Evolutionary conservation across 768 basidiomycete genomes (phyloP), one percentile per base, ranked within the genome.

Genomic region (Naganishia vaughanmartiniae): DNA sequence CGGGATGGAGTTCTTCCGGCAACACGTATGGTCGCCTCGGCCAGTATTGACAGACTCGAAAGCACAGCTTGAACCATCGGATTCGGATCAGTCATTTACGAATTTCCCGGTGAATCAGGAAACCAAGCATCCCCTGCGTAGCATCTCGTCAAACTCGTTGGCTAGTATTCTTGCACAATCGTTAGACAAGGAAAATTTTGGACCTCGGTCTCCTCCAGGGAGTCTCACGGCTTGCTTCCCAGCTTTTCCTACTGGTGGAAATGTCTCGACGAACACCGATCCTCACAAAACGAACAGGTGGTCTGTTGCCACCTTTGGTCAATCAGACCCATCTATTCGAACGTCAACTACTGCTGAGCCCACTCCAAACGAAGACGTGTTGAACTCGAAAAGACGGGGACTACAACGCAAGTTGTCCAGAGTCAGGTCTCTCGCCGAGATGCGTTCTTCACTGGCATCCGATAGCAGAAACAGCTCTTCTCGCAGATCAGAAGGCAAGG

Each of bases 1-100:
- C 31, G 36, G 7, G 24, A 58, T 58, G 57, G 39, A 12, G 12
- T 63, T 63, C 39, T 63, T 42, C 15, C 39, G 39, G 5, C 60
- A 63, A 30, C 39, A 45, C 6, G 10, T 63, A 9, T 28, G 60
- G 60, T 30, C 31, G n/a, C 10, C 14, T 26, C 39, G 39, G 60
- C 24, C 60, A 46, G 42, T 42, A 33, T 31, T 36, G 4, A 6
- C n/a, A 26, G 24, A 4, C 12, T 51, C 48, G n/a, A n/a, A 4
- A 6, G 34, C 34, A 24, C 57, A 58, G 34, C 17, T 63, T 12
- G 39, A 15, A 26, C 24, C 60, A 15, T 63, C 60, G 4, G 60
- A 42, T n/a, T 63, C 60, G 4, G 60, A 63, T 19, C 36, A 63
- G 14, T 63, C 60, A 42, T 63, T 63, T 30, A 63, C 60, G 7